A percentile compares a stretch with the other conserved stretches of the same genome.
Evolutionary conservation across 2,329 filamentous ascomycete species (phyloP).

Genomic region (Stachybotrys chartarum): DNA sequence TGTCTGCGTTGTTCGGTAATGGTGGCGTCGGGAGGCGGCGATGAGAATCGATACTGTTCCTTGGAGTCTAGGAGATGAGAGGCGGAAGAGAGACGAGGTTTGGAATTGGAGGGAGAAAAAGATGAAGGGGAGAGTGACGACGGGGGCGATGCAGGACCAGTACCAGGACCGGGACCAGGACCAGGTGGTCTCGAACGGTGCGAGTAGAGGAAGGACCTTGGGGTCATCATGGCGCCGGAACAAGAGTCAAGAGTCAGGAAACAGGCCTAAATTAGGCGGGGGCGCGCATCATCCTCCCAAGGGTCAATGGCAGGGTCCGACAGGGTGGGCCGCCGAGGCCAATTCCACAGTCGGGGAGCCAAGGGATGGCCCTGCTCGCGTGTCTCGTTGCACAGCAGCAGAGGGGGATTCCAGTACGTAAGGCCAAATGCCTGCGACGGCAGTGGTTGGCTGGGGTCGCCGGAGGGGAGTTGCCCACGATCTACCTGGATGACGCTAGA

Average conservation of each 20-base stretch:
- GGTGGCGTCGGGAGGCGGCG: background rate
- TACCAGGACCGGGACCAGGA: constrained; percentile 7
- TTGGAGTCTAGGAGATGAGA: background rate
- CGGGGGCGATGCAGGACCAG: constrained; percentile 4
- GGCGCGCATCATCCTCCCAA: background rate
- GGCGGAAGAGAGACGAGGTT: constrained; percentile 7
- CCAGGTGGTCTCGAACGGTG: background rate
- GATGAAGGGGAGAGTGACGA: constrained; percentile 5
- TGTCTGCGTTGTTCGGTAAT: constrained; percentile 13
- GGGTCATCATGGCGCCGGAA: background rate
- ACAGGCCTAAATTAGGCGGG: background rate
- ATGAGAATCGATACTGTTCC: background rate
- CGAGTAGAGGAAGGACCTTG: constrained; percentile 1
- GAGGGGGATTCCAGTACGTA: background rate
- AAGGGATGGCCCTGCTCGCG: background rate
- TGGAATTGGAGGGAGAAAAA: constrained; percentile 8
- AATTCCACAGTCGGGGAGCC: no score
- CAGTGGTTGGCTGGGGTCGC: background rate
- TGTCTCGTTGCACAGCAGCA: background rate
- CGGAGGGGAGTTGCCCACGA: no score
- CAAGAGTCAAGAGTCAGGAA: no score
- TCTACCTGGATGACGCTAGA: no score
- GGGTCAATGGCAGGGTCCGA: background rate
- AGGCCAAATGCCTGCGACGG: background rate
- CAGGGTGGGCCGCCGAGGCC: background rate